Conservation (phyloP, 768 basidiomycete genomes). For the Termitomyces sp. region DNA sequence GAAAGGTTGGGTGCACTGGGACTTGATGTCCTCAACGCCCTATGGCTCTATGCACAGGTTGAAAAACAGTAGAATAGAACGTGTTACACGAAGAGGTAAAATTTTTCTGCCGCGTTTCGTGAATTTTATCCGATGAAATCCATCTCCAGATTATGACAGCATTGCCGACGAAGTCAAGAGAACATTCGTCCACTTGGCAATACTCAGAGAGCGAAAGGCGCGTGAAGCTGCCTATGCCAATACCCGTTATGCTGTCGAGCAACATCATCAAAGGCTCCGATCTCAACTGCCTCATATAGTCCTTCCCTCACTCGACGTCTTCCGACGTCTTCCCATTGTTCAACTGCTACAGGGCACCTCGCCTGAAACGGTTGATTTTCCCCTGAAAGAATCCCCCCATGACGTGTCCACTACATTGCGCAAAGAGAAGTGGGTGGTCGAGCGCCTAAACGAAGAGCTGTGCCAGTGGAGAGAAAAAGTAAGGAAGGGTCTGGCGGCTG, state of each 20-base stretch:
- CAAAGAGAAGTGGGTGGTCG: constrained; percentile 27
- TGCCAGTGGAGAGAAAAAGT: constrained; percentile 46
- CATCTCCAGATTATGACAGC: constrained; percentile 27
- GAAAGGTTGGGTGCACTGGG: constrained; percentile 40
- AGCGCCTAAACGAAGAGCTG: constrained; percentile 42
- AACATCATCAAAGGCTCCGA: constrained; percentile 44
- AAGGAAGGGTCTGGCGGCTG: constrained; percentile 37
- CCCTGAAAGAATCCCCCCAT: not conserved
- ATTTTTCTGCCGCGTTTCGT: not conserved
- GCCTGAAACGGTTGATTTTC: constrained; percentile 10
- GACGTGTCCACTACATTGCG: constrained; percentile 22
- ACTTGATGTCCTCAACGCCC: constrained; percentile 37
- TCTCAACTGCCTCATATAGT: constrained; percentile 25
- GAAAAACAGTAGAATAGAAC: constrained; percentile 38
- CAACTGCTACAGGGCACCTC: constrained; percentile 28
- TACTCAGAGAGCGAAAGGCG: constrained; percentile 19
- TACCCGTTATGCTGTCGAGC: constrained; percentile 34
- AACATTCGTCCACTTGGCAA: constrained; percentile 22
- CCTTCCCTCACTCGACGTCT: constrained; percentile 46
- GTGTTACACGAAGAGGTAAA: constrained; percentile 34
- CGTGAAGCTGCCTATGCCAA: constrained; percentile 21
- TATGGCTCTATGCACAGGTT: constrained; percentile 36
- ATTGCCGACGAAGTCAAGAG: constrained; percentile 24
- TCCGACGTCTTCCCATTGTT: constrained; percentile 48
- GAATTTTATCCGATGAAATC: not conserved